Conservation (phyloP, 192 early-diverging fungal genomes). For the Gryganskiella cystojenkinii region DNA sequence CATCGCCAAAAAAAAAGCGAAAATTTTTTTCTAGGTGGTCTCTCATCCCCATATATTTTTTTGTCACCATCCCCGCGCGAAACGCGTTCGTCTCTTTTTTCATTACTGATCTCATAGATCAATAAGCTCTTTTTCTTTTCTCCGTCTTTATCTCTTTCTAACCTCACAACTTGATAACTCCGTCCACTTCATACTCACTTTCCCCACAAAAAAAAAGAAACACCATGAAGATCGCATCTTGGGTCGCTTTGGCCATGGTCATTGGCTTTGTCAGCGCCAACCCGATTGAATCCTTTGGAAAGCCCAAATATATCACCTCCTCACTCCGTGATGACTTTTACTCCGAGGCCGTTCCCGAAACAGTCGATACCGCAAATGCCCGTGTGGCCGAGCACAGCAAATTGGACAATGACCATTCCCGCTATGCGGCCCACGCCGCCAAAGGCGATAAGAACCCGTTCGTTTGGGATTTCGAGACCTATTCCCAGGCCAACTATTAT, state of each 20-base stretch:
- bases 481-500: conserved; percentile 12
- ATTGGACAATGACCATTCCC: neutral
- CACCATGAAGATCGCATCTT: conserved; percentile 8
- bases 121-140: too few relatives aligned
- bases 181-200: too few relatives aligned
- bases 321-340: conserved; percentile 9
- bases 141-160: too few relatives aligned
- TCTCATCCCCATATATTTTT: too few relatives aligned
- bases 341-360: neutral
- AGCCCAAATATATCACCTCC: neutral
- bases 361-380: neutral
- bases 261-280: conserved; percentile 11
- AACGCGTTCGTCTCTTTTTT: too few relatives aligned
- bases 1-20: too few relatives aligned
- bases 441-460: neutral
- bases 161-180: too few relatives aligned
- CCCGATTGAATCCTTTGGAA: conserved; percentile 4
- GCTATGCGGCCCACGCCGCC: neutral
- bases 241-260: conserved; percentile 5
- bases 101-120: too few relatives aligned
- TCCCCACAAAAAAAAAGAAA: too few relatives aligned
- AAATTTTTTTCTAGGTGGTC: too few relatives aligned
- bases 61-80: too few relatives aligned
- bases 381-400: neutral
- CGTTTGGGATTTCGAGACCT: conserved; percentile 25